Evolutionary conservation across 371 early-diverging fungal genomes (phyloP).

Genomic region (Mucor piriformis): DNA sequence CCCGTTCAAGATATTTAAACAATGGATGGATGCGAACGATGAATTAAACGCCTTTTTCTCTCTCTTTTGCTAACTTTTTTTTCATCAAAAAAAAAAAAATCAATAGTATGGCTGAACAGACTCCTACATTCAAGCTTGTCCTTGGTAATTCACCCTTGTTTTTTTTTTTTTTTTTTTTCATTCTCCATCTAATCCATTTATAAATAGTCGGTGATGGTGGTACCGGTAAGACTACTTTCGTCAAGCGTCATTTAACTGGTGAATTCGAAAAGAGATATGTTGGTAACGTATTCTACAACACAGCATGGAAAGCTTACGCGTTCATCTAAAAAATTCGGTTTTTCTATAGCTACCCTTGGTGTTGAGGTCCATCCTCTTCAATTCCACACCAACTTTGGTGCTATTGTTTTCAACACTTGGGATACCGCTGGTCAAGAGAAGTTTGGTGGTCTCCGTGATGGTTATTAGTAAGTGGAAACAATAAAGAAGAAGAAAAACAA

Average conservation of each 20-base stretch:
- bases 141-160: conserved; percentile 55
- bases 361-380: conserved; percentile 98
- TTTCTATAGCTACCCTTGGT: conserved; percentile 94
- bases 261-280: conserved; percentile 99
- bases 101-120: conserved; percentile 37
- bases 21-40: conserved; percentile 14
- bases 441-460: conserved; percentile 99
- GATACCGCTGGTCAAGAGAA: conserved; percentile 99
- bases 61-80: conserved; percentile 1
- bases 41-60: not conserved
- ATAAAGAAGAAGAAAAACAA: not conserved
- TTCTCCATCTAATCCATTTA: not conserved
- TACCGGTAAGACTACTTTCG: conserved; percentile 99
- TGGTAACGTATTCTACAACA: conserved; percentile 67
- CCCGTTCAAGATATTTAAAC: not conserved
- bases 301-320: conserved; percentile 3
- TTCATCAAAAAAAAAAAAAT: not conserved
- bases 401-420: conserved; percentile 98
- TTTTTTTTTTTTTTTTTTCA: not conserved
- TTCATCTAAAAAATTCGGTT: not conserved
- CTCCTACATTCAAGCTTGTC: conserved; percentile 85
- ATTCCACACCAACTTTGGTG: conserved; percentile 98
- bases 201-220: conserved; percentile 98
- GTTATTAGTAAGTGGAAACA: conserved; percentile 91
- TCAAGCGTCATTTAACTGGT: conserved; percentile 99